Conservation (phyloP, 257 asterid genomes). For the Cruciata laevipes region DNA sequence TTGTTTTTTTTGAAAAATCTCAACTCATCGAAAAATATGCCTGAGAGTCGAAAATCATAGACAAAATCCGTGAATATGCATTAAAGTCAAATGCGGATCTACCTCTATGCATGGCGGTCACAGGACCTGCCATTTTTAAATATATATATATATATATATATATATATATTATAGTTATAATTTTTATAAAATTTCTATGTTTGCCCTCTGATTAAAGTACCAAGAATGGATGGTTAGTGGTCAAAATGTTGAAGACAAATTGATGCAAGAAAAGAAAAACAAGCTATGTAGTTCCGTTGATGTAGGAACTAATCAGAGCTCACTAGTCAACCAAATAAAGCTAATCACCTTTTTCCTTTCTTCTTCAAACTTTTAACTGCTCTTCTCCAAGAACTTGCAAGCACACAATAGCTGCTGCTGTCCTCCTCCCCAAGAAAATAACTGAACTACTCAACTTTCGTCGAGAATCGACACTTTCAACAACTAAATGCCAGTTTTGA, state of each 20-base stretch:
- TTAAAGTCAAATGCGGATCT: too few relatives aligned
- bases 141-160: too few relatives aligned
- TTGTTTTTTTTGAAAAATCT: too few relatives aligned
- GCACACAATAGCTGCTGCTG: conserved; percentile 6
- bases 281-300: conserved; percentile 9
- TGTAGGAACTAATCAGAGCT: conserved; percentile 3
- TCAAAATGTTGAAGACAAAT: conserved; percentile 1
- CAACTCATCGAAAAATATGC: too few relatives aligned
- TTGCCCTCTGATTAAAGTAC: too few relatives aligned
- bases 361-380: conserved; percentile 1
- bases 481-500: background rate
- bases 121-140: too few relatives aligned
- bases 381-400: conserved; percentile 4
- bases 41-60: too few relatives aligned
- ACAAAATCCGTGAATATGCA: too few relatives aligned
- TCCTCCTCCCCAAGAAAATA: background rate
- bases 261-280: background rate
- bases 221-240: conserved; percentile 24
- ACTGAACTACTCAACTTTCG: conserved; percentile 10
- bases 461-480: background rate
- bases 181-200: too few relatives aligned
- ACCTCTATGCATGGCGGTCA: too few relatives aligned
- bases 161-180: too few relatives aligned
- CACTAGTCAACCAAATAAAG: background rate
- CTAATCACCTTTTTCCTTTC: conserved; percentile 8